phyloP scores from a whole-genome alignment of 257 asterid genomes.

The Lantana camara region DNA sequence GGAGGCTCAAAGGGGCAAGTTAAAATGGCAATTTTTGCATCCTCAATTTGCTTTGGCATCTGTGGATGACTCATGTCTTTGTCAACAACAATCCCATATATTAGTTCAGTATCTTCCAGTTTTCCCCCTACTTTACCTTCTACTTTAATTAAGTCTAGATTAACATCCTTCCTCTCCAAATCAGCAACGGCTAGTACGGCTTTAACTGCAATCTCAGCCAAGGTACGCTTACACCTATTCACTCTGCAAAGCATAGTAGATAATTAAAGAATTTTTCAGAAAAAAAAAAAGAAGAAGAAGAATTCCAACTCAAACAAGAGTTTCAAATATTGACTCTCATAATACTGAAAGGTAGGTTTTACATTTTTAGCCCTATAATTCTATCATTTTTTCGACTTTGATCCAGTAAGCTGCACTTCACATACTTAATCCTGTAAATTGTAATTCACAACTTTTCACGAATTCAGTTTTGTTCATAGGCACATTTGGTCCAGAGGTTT shows the following conservation, averaged over 20 bases:
- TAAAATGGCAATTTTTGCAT: slow-evolving; percentile 88
- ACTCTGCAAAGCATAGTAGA: slow-evolving; percentile 59
- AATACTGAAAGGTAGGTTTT: too few relatives aligned
- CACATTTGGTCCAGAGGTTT: too few relatives aligned
- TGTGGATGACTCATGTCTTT: slow-evolving; percentile 99
- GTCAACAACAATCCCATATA: slow-evolving; percentile 88
- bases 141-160: slow-evolving; percentile 91
- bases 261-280: not conserved
- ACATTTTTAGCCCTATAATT: too few relatives aligned
- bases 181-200: slow-evolving; percentile 98
- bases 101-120: slow-evolving; percentile 90
- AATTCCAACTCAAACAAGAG: not conserved
- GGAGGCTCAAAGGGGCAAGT: slow-evolving; percentile 99
- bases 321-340: not conserved
- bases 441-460: too few relatives aligned
- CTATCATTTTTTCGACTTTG: too few relatives aligned
- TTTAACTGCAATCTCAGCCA: slow-evolving; percentile 97
- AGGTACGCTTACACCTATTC: slow-evolving; percentile 86
- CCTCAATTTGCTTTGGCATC: slow-evolving; percentile 93
- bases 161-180: slow-evolving; percentile 94
- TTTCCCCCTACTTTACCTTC: slow-evolving; percentile 98
- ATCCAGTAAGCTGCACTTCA: too few relatives aligned
- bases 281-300: not conserved
- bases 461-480: too few relatives aligned
- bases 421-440: too few relatives aligned